phyloP scores from a whole-genome alignment of 805 yeast genomes.

The Candida michaelii region DNA sequence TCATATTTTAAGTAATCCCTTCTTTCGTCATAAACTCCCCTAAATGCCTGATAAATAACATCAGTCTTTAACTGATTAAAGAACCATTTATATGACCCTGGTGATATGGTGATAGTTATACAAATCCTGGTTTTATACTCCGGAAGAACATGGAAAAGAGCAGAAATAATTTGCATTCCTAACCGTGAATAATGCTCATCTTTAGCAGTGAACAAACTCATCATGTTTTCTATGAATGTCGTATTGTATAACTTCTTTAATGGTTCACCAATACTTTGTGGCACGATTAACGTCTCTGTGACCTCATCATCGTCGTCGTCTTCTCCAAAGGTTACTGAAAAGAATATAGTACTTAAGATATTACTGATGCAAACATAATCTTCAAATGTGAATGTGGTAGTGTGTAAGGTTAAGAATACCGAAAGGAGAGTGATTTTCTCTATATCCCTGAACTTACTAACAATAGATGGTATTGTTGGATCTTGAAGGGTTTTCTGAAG shows the following conservation, averaged over 20 bases:
- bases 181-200: constrained; percentile 4
- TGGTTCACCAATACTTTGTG: constrained; percentile 2
- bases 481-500: neutral
- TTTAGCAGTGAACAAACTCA: constrained; percentile 15
- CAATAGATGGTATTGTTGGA: neutral
- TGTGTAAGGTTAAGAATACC: constrained; percentile 20
- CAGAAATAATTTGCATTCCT: constrained; percentile 22
- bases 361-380: constrained; percentile 22
- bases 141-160: constrained; percentile 40
- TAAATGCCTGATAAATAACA: constrained; percentile 18
- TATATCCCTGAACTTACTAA: constrained; percentile 1
- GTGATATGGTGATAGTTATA: constrained; percentile 41
- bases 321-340: constrained; percentile 14
- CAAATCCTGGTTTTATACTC: constrained; percentile 36
- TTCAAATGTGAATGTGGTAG: constrained; percentile 13
- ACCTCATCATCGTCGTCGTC: constrained; percentile 22
- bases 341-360: constrained; percentile 20
- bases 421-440: constrained; percentile 5
- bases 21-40: neutral
- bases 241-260: constrained; percentile 22
- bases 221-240: constrained; percentile 21
- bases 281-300: constrained; percentile 12
- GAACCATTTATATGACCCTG: constrained; percentile 37
- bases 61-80: constrained; percentile 22
- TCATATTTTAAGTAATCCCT: constrained; percentile 17